Percentiles rank a stretch among this genome's conserved stretches.
Conservation (phyloP, 148 eudicot species). For the Rhododendron williamsianum region DNA sequence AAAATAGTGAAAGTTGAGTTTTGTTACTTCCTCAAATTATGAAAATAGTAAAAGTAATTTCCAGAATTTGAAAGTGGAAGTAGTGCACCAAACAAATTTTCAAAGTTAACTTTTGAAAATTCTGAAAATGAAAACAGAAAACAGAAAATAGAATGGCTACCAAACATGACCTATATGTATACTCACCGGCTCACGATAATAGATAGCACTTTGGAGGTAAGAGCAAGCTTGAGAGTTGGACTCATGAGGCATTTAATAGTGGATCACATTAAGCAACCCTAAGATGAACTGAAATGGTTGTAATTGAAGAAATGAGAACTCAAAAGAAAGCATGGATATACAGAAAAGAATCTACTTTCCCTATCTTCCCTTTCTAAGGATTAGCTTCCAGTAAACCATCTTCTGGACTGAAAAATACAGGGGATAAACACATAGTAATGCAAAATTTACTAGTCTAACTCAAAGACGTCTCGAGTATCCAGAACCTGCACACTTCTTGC, state of each 20-base stretch:
- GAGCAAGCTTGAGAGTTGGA: neutral
- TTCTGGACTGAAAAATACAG: neutral
- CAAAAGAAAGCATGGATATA: neutral
- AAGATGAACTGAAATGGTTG: neutral
- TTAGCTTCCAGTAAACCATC: constrained; percentile 1
- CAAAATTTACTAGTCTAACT: constrained; percentile 8
- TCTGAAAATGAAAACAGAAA: too few species aligned
- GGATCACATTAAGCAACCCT: too few species aligned
- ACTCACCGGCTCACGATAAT: too few species aligned
- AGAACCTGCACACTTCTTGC: constrained; percentile 90
- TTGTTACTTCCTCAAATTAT: too few species aligned
- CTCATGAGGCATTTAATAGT: neutral
- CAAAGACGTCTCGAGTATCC: constrained; percentile 75
- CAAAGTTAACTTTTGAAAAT: too few species aligned
- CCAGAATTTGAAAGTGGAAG: too few species aligned
- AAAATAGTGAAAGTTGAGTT: too few species aligned
- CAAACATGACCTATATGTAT: too few species aligned
- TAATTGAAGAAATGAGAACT: neutral
- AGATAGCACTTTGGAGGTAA: neutral
- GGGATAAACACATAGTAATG: neutral
- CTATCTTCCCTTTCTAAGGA: neutral
- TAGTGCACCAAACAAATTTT: too few species aligned
- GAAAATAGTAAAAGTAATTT: too few species aligned
- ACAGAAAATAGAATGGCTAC: too few species aligned
- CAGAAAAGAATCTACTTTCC: neutral